Conservation (phyloP, 2,329 filamentous ascomycete species). For the Parastagonospora nodorum region DNA sequence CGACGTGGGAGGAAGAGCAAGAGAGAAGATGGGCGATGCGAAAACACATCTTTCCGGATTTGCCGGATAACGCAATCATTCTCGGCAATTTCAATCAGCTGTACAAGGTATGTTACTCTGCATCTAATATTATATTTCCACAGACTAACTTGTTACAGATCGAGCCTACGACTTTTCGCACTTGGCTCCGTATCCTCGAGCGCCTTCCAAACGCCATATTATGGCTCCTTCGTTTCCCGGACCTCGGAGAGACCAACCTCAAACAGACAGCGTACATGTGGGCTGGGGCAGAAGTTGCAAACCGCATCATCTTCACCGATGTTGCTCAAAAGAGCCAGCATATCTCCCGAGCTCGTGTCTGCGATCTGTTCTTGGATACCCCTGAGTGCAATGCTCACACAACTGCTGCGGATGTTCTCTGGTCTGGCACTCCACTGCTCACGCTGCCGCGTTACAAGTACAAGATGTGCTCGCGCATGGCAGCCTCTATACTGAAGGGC, state of each 20-base stretch:
- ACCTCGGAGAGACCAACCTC: constrained; percentile 86
- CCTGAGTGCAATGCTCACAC: constrained; percentile 98
- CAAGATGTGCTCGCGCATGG: constrained; percentile 99
- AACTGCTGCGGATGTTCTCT: constrained; percentile 92
- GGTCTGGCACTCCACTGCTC: constrained; percentile 91
- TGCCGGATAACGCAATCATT: constrained; percentile 84
- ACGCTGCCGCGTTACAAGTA: constrained; percentile 91
- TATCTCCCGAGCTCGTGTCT: constrained; percentile 87
- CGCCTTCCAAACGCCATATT: constrained; percentile 85
- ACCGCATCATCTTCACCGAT: constrained; percentile 90
- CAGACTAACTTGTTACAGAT: constrained; percentile 64
- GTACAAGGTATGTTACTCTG: constrained; percentile 75
- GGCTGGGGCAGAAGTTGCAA: constrained; percentile 84
- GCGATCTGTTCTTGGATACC: constrained; percentile 94
- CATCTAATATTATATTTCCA: neutral
- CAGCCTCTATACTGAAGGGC: constrained; percentile 88
- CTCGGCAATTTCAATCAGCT: constrained; percentile 98
- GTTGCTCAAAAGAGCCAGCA: constrained; percentile 94
- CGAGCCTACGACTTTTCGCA: constrained; percentile 93
- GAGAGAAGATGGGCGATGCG: constrained; percentile 86
- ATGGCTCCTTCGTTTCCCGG: constrained; percentile 96
- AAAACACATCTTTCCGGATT: constrained; percentile 83
- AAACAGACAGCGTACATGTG: constrained; percentile 78
- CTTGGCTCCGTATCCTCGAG: constrained; percentile 90
- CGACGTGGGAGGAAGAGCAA: constrained; percentile 86